Evolutionary conservation across 306 rosid species (phyloP), one percentile per base, ranked within the genome.

Genomic region (Cyclanthera cordifolia): DNA sequence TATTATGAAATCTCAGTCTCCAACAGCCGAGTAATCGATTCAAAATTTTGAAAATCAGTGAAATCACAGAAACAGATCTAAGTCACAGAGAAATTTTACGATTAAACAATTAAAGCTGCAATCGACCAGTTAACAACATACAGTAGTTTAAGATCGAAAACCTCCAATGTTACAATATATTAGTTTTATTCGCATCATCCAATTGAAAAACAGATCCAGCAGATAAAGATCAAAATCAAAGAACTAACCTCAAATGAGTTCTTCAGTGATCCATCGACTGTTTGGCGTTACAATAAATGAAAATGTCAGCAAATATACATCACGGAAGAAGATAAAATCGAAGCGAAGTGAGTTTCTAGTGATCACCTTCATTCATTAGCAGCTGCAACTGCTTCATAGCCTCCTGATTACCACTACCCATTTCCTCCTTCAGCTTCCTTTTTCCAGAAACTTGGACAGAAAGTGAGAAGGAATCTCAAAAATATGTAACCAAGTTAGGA

Each of bases 251-350:
- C 73, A 79, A 87, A 86, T 73, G 99, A 39, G 25, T 52, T 80
- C 91, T 80, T 86, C 81, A 79, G 77, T 24, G 82, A 78, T 71
- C 88, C 95, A 59, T 90, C 88, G 71, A 86, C 98, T 89, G 85
- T 69, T 34, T 2, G 71, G 76, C 47, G 63, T 53, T 57, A 67
- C 37, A 24, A 45, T 25, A 7, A 34, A 2, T 11, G 16, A 39
- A 67, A 74, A 58, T 55, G 32, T 41, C 16, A 74, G 74, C 17
- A 57, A 76, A 34, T 55, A 41, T 2, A 83, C 83, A 78, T 77
- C 15, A 48, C 74, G 76, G 21, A 75, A 75, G 77, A 27, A 55
- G 73, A 70, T 51, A 27, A 69, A 80, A 43, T 12, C 8, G 30
- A 27, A 27, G 30, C 30, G 30, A 37, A 37, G 2, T 7, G 27